phyloP scores from a whole-genome alignment of 768 basidiomycete species.

The Boletus subcaerulescens region DNA sequence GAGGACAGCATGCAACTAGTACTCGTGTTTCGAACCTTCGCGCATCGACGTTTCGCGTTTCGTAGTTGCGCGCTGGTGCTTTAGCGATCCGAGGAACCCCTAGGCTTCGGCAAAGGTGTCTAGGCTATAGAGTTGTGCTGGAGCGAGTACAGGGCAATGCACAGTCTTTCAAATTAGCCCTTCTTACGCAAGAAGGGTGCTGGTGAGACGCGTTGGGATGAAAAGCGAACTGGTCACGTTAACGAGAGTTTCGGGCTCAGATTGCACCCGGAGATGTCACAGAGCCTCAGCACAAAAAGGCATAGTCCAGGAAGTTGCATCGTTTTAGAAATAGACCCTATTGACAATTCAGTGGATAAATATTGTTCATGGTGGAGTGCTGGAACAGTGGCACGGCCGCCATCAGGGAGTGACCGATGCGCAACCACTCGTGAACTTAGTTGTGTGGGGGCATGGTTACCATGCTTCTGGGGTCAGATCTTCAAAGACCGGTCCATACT shows the following conservation, averaged over 20 bases:
- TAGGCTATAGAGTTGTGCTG: background rate
- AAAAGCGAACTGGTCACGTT: background rate
- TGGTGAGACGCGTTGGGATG: slow-evolving; percentile 4
- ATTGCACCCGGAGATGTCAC: background rate
- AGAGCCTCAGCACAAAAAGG: background rate
- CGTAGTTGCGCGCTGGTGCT: background rate
- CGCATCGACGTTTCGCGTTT: background rate
- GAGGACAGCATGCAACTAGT: too few species aligned
- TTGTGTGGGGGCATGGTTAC: background rate
- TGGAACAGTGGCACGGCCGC: slow-evolving; percentile 16
- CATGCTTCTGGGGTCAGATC: background rate
- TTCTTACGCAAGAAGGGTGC: slow-evolving; percentile 7
- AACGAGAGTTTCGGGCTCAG: background rate
- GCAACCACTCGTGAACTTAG: background rate
- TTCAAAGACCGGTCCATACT: background rate
- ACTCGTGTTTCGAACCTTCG: slow-evolving; percentile 1
- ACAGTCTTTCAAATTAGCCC: background rate
- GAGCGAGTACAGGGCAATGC: slow-evolving; percentile 9
- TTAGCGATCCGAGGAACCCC: slow-evolving; percentile 1
- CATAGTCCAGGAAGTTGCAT: background rate
- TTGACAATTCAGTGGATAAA: background rate
- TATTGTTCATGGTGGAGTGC: background rate
- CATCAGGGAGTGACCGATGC: background rate
- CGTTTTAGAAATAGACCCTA: background rate
- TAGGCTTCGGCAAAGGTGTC: too few species aligned